phyloP scores from a whole-genome alignment of 148 eudicot species.

The Rhododendron ovatum region DNA sequence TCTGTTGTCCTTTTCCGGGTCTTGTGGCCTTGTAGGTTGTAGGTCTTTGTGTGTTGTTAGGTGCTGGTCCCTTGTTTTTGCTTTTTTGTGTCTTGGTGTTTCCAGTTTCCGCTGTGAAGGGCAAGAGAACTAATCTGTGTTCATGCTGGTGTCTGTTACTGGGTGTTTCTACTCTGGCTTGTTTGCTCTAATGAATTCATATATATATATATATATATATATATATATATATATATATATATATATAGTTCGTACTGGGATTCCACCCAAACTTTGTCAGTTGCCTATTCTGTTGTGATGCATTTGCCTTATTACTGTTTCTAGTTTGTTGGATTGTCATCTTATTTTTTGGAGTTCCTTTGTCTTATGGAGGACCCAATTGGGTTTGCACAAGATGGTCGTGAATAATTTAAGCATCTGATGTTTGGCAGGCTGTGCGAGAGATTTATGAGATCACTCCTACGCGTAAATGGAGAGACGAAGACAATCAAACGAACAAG shows the following conservation, averaged over 20 bases:
- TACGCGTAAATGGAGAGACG: conserved; percentile 66
- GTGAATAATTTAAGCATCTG: not conserved
- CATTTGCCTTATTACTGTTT: not conserved
- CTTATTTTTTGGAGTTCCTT: not conserved
- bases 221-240: no score
- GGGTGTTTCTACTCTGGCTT: not conserved
- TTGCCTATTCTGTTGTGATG: not conserved
- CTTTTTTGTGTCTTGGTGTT: not conserved
- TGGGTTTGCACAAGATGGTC: not conserved
- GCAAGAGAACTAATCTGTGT: not conserved
- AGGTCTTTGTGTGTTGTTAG: not conserved
- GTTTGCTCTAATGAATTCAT: not conserved
- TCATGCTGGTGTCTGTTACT: not conserved
- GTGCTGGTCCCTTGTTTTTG: not conserved
- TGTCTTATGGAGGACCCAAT: not conserved
- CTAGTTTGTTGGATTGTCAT: not conserved
- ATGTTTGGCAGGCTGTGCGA: conserved; percentile 67
- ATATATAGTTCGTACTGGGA: not conserved
- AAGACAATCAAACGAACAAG: conserved; percentile 56
- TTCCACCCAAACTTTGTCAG: not conserved
- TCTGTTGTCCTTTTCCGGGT: not conserved
- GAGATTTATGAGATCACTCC: conserved; percentile 94
- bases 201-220: not conserved
- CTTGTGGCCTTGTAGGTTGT: not conserved
- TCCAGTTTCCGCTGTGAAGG: not conserved